Evolutionary conservation across 164 flowering plant species (phyloP).

Genomic region (Annona cherimola): DNA sequence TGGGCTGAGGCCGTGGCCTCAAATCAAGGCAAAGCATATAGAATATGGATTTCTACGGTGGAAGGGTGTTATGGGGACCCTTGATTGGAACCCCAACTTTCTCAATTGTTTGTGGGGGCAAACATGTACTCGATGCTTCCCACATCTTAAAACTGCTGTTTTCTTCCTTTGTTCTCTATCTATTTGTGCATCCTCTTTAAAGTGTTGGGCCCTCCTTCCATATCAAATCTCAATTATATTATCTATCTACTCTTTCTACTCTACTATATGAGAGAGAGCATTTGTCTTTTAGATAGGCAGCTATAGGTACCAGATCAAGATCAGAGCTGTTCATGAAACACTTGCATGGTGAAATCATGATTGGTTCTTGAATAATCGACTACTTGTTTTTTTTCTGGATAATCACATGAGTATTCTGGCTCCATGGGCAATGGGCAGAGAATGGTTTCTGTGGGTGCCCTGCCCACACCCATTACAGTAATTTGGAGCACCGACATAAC

Average conservation of each 20-base stretch:
- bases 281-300: conserved; percentile 19
- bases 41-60: conserved; percentile 17
- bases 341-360: no score
- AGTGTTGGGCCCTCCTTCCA: conserved; percentile 19
- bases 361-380: no score
- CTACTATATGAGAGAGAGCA: conserved; percentile 3
- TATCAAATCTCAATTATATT: conserved; percentile 17
- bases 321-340: no score
- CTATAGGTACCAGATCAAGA: no score
- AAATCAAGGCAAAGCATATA: conserved; percentile 26
- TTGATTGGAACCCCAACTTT: conserved; percentile 26
- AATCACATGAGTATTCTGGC: no score
- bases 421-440: no score
- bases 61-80: conserved; percentile 25
- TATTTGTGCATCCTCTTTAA: conserved; percentile 13
- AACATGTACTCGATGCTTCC: conserved; percentile 15
- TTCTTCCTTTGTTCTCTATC: conserved; percentile 24
- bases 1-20: conserved; percentile 10
- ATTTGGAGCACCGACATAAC: neutral
- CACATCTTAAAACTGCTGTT: conserved; percentile 25
- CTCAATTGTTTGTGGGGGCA: conserved; percentile 25
- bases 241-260: conserved; percentile 8
- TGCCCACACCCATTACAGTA: neutral
- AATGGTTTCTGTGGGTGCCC: neutral
- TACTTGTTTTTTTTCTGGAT: no score